Base-by-base conservation (phyloP, 2,329 filamentous ascomycete genomes). In the Fusarium coffeatum region DNA sequence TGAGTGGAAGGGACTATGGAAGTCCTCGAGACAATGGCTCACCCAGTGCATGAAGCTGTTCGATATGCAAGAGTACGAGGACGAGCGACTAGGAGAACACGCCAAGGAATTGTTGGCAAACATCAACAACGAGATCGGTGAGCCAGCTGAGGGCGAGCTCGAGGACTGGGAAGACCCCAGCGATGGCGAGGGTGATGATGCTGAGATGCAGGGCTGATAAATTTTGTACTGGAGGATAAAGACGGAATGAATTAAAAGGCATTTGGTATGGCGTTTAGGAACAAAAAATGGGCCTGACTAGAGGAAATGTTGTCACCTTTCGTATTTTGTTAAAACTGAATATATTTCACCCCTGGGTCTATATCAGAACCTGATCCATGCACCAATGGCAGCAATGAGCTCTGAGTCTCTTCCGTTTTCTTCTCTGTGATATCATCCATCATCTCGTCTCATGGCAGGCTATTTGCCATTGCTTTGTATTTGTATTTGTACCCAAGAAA, bases 1-100 rank as follows among this genome's bases (percentile, higher is more conserved):
- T 48, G 83, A 84, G 49, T 88, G 88, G 81, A 87, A 87, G 71
- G 83, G 86, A 2, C 86, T 89, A 8, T 89, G 93, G 85, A 88
- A 88, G 59, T 90, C 92, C 18, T 92, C 93, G 74, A 88, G 93
- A 57, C 89, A 92, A 76, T 97, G 94, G 93, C 84, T 98, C 48
- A 89, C 88, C 60, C 92, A 92, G 75, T 93, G 93, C 76, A 83
- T 97, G 69, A 90, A 90, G 76, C 86, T 97, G n/a, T 98, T 93
- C 78, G 83, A 88, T 41, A 77, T 87, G 74, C 87, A 96, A 73
- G 90, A 95, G 55, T 98, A 98, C 78, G 94, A 97, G 78, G 93
- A 97, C 72, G 91, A 93, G 65, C 85, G 91, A 69, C 83, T 97
- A 27, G 89, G 89, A 54, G 89, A 92, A 64, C 93, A 97, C 77